phyloP scores from a whole-genome alignment of 495 filamentous ascomycete species.

The Parathielavia appendiculata region DNA sequence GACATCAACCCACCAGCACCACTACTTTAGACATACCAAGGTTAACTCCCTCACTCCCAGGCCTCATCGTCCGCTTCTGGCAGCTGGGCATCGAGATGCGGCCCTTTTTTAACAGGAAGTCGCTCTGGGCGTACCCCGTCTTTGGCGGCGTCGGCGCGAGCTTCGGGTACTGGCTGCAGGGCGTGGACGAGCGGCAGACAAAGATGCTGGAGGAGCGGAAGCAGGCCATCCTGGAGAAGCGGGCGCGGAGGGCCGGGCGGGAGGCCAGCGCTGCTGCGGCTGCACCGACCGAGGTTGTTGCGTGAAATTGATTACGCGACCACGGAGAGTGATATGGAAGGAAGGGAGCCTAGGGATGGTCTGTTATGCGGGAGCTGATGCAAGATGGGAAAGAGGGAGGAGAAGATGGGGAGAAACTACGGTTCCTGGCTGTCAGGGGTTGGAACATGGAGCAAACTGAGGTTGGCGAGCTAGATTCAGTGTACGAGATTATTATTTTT shows the following conservation, averaged over 20 bases:
- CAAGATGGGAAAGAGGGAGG: not conserved
- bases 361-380: too few species aligned
- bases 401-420: not conserved
- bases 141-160: constrained; percentile 78
- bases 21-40: not conserved
- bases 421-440: not conserved
- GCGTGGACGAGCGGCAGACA: constrained; percentile 73
- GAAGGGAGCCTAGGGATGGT: not conserved
- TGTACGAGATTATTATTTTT: constrained; percentile 19
- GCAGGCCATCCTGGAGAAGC: constrained; percentile 78
- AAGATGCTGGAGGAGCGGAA: constrained; percentile 69
- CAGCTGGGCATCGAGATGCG: constrained; percentile 98
- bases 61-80: constrained; percentile 84
- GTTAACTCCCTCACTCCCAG: constrained; percentile 44
- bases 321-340: not conserved
- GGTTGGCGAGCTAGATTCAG: constrained; percentile 1
- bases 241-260: constrained; percentile 64
- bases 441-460: not conserved
- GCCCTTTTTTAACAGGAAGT: constrained; percentile 71
- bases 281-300: constrained; percentile 24
- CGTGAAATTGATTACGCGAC: constrained; percentile 16
- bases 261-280: constrained; percentile 35
- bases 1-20: not conserved
- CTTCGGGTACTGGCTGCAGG: constrained; percentile 94
- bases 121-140: constrained; percentile 86